Evolutionary conservation across 2,329 filamentous ascomycete species (phyloP).

Genomic region (Pseudogymnoascus sp.): DNA sequence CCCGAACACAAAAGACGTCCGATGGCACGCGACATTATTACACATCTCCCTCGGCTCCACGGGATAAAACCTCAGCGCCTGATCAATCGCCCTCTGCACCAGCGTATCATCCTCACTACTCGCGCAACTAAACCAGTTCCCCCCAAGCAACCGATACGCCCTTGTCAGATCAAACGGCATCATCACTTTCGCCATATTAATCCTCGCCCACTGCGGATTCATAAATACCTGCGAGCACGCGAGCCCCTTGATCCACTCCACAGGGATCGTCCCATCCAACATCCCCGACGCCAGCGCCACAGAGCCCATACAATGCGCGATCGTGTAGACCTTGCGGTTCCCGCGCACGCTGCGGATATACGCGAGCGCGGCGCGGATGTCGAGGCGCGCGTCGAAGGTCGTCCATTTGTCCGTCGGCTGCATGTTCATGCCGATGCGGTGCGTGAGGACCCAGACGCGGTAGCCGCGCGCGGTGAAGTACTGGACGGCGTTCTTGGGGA

Average conservation of each 20-base stretch:
- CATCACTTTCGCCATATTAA: constrained; percentile 49
- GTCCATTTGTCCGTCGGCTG: constrained; percentile 46
- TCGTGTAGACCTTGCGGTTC: constrained; percentile 42
- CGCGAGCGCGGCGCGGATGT: constrained; percentile 48
- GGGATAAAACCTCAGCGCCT: constrained; percentile 50
- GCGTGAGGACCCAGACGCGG: constrained; percentile 49
- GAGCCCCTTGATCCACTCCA: constrained; percentile 49
- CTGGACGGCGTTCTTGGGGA: constrained; percentile 54
- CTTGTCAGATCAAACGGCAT: constrained; percentile 35
- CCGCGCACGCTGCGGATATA: constrained; percentile 37
- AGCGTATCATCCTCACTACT: constrained; percentile 39
- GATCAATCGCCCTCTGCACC: constrained; percentile 45
- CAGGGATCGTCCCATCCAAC: constrained; percentile 51
- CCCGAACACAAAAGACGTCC: constrained; percentile 51
- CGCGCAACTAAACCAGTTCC: constrained; percentile 48
- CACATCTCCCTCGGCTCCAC: constrained; percentile 48
- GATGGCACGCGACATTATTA: constrained; percentile 53
- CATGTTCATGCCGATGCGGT: constrained; percentile 48
- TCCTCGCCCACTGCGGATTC: constrained; percentile 49
- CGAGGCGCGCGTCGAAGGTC: constrained; percentile 51
- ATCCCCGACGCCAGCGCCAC: constrained; percentile 51
- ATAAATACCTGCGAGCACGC: constrained; percentile 55
- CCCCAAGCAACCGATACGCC: constrained; percentile 40
- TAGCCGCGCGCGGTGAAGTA: constrained; percentile 55
- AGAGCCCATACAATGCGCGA: constrained; percentile 57